Percentiles rank a stretch among this genome's conserved stretches.
Conservation (phyloP, 2,329 filamentous ascomycete genomes). For the Colletotrichum kahawae region DNA sequence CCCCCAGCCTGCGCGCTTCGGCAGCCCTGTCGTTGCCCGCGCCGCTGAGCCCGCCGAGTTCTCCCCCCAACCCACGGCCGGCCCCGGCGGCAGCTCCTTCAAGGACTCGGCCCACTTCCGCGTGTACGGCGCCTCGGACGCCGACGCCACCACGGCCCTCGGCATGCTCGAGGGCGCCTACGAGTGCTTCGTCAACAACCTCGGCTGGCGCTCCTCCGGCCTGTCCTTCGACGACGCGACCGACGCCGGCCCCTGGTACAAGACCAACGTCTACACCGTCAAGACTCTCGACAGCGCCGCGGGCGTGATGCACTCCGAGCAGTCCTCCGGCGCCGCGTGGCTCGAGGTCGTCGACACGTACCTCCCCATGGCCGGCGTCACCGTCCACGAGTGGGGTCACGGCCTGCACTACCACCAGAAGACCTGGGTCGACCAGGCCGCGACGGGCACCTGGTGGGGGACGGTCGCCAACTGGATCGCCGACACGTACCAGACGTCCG, state of each 20-base stretch:
- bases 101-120: slow-evolving; percentile 44
- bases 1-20: slow-evolving; percentile 43
- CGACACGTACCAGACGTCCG: slow-evolving; percentile 51
- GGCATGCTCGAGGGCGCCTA: slow-evolving; percentile 51
- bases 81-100: slow-evolving; percentile 35
- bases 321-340: slow-evolving; percentile 41
- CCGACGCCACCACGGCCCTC: slow-evolving; percentile 32
- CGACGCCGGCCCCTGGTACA: slow-evolving; percentile 45
- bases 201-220: slow-evolving; percentile 44
- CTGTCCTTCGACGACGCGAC: slow-evolving; percentile 37
- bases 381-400: slow-evolving; percentile 56
- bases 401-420: slow-evolving; percentile 50
- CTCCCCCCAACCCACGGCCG: slow-evolving; percentile 33
- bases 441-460: slow-evolving; percentile 57
- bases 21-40: slow-evolving; percentile 47
- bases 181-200: slow-evolving; percentile 41
- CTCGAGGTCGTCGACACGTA: slow-evolving; percentile 47
- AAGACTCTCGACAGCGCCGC: slow-evolving; percentile 40
- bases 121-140: slow-evolving; percentile 33
- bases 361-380: slow-evolving; percentile 42
- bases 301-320: slow-evolving; percentile 47
- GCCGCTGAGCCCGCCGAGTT: slow-evolving; percentile 28
- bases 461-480: slow-evolving; percentile 55
- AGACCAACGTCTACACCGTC: slow-evolving; percentile 52
- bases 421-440: slow-evolving; percentile 48